Percentiles rank a stretch among this genome's conserved stretches.
Evolutionary conservation across 2,329 filamentous ascomycete species (phyloP).

Genomic region (Cytospora piceicola): DNA sequence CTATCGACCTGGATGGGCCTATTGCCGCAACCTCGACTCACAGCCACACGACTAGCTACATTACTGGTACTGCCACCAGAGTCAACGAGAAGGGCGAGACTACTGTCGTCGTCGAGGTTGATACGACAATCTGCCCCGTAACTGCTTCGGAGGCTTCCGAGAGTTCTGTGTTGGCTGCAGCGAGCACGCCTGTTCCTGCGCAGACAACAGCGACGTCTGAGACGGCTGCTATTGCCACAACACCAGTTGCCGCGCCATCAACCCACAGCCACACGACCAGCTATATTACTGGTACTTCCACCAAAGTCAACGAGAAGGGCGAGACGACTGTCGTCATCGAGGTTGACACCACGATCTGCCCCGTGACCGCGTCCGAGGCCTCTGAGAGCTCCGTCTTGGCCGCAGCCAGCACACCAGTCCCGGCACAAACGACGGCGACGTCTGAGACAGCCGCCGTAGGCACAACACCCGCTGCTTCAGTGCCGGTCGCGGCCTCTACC

Average conservation of each 20-base stretch:
- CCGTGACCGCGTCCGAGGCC: slow-evolving; percentile 27
- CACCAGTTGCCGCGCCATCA: not conserved
- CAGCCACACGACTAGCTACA: slow-evolving; percentile 25
- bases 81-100: slow-evolving; percentile 29
- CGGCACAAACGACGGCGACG: slow-evolving; percentile 22
- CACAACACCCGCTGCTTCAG: not conserved
- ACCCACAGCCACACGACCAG: slow-evolving; percentile 25
- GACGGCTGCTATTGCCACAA: slow-evolving; percentile 12
- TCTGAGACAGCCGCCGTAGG: slow-evolving; percentile 15
- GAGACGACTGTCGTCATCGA: slow-evolving; percentile 28
- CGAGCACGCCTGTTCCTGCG: slow-evolving; percentile 12
- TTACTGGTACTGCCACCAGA: slow-evolving; percentile 14
- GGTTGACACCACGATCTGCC: slow-evolving; percentile 27
- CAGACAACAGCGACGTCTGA: slow-evolving; percentile 23
- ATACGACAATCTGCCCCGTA: slow-evolving; percentile 28
- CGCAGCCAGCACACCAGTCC: slow-evolving; percentile 6
- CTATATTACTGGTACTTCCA: slow-evolving; percentile 20
- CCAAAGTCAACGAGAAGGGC: slow-evolving; percentile 21
- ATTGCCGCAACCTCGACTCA: slow-evolving; percentile 4
- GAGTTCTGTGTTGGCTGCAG: slow-evolving; percentile 5
- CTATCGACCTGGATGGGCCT: slow-evolving; percentile 3
- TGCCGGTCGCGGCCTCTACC: slow-evolving; percentile 1
- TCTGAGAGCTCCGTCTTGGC: slow-evolving; percentile 11
- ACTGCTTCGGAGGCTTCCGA: slow-evolving; percentile 26
- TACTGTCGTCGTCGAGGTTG: slow-evolving; percentile 24